Evolutionary conservation across 352 stramenopile species (phyloP).

Genomic region (Achlya hypogyna): DNA sequence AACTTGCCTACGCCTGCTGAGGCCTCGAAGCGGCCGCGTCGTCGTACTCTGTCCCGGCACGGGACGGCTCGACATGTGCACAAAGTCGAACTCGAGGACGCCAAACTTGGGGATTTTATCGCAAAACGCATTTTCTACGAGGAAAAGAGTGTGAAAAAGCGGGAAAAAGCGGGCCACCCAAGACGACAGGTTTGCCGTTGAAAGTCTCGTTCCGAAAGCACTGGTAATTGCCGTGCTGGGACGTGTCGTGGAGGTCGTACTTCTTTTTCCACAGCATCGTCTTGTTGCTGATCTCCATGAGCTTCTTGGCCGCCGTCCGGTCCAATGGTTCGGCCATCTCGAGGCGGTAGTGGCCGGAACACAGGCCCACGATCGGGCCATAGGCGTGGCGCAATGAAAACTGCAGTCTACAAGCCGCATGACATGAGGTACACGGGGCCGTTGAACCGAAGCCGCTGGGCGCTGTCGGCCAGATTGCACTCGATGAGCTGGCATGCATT

Average conservation of each 20-base stretch:
- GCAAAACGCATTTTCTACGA: slow-evolving; percentile 33
- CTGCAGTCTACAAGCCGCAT: slow-evolving; percentile 38
- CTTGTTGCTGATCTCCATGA: slow-evolving; percentile 71
- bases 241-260: slow-evolving; percentile 52
- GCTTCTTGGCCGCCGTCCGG: slow-evolving; percentile 51
- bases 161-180: slow-evolving; percentile 24
- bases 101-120: slow-evolving; percentile 58
- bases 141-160: background rate
- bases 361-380: slow-evolving; percentile 49
- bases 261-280: slow-evolving; percentile 66
- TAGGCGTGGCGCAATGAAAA: slow-evolving; percentile 53
- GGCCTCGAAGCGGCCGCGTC: background rate
- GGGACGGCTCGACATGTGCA: slow-evolving; percentile 33
- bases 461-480: slow-evolving; percentile 33
- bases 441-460: slow-evolving; percentile 4
- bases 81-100: slow-evolving; percentile 68
- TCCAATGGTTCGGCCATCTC: slow-evolving; percentile 61
- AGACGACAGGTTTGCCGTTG: slow-evolving; percentile 44
- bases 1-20: slow-evolving; percentile 24
- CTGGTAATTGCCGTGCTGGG: slow-evolving; percentile 62
- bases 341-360: slow-evolving; percentile 54
- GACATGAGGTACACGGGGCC: slow-evolving; percentile 19
- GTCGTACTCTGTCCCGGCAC: background rate
- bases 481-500: slow-evolving; percentile 58
- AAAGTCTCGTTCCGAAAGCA: slow-evolving; percentile 70